Evolutionary conservation across 148 eudicot genomes (phyloP).

Genomic region (Amaranthus hypochondriacus): DNA sequence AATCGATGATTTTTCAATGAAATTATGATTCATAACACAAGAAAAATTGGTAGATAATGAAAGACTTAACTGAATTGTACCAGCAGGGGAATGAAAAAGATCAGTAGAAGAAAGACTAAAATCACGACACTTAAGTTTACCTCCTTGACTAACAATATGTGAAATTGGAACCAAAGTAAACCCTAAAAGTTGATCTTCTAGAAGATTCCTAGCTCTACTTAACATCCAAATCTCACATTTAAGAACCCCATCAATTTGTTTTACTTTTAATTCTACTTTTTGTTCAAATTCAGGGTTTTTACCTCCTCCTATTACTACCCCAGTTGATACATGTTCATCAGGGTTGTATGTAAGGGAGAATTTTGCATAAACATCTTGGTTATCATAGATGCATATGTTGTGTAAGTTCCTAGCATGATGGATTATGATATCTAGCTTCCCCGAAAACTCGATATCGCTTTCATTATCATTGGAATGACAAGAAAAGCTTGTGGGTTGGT

Average conservation of each 20-base stretch:
- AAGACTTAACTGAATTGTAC: slow-evolving; percentile 58
- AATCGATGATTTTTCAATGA: slow-evolving; percentile 36
- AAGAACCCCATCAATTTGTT: slow-evolving; percentile 47
- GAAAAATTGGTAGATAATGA: slow-evolving; percentile 22
- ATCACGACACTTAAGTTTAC: slow-evolving; percentile 40
- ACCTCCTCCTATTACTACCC: slow-evolving; percentile 56
- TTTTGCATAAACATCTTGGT: slow-evolving; percentile 82
- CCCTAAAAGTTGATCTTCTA: slow-evolving; percentile 82
- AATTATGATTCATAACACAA: slow-evolving; percentile 19
- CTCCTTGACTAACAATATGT: slow-evolving; percentile 39
- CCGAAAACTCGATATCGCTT: slow-evolving; percentile 36
- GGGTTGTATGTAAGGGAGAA: slow-evolving; percentile 81
- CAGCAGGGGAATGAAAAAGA: slow-evolving; percentile 82
- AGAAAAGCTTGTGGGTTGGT: slow-evolving; percentile 33
- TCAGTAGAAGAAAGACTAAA: slow-evolving; percentile 75
- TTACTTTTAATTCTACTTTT: slow-evolving; percentile 41
- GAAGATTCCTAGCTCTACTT: slow-evolving; percentile 47
- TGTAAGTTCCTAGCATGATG: slow-evolving; percentile 83
- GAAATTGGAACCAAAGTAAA: slow-evolving; percentile 70
- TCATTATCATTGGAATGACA: slow-evolving; percentile 34
- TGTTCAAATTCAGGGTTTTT: slow-evolving; percentile 73
- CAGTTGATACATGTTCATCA: slow-evolving; percentile 57
- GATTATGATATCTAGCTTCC: slow-evolving; percentile 53
- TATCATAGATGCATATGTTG: slow-evolving; percentile 79
- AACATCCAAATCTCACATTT: slow-evolving; percentile 91